Conservation (phyloP, 2,329 filamentous ascomycete species). For the Cytospora paraplurivora region DNA sequence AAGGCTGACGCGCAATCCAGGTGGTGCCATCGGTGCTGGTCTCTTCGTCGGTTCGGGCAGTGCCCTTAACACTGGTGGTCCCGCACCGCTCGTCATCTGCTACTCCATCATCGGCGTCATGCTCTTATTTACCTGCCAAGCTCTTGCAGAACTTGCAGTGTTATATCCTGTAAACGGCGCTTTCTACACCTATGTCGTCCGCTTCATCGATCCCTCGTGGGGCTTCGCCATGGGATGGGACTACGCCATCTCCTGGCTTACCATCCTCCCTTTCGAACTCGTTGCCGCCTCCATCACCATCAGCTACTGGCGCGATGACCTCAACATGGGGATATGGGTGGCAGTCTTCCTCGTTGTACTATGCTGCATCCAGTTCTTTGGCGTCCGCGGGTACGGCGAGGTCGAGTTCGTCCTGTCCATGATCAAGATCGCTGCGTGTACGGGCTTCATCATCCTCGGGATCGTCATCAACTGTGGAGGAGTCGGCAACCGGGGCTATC, state of each 20-base stretch:
- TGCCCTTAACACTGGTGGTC: conserved; percentile 64
- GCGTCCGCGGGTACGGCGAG: conserved; percentile 59
- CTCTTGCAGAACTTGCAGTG: conserved; percentile 62
- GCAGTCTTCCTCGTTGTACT: conserved; percentile 56
- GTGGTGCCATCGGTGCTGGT: conserved; percentile 55
- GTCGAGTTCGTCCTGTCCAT: conserved; percentile 61
- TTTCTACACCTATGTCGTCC: conserved; percentile 63
- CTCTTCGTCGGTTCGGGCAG: conserved; percentile 70
- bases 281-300: conserved; percentile 58
- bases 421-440: conserved; percentile 59
- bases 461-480: conserved; percentile 62
- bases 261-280: conserved; percentile 55
- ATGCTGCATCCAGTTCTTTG: conserved; percentile 55
- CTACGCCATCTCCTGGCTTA: conserved; percentile 53
- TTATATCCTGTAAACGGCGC: conserved; percentile 63
- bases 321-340: conserved; percentile 59
- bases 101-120: conserved; percentile 60
- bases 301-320: conserved; percentile 52
- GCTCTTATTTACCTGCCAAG: conserved; percentile 60
- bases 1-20: conserved; percentile 31
- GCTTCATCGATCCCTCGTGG: conserved; percentile 63
- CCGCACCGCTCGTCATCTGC: conserved; percentile 50
- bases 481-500: conserved; percentile 57
- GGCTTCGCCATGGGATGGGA: conserved; percentile 58
- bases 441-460: conserved; percentile 66